Base-by-base conservation (phyloP, 495 filamentous ascomycete species). In the Neurospora sp. region DNA sequence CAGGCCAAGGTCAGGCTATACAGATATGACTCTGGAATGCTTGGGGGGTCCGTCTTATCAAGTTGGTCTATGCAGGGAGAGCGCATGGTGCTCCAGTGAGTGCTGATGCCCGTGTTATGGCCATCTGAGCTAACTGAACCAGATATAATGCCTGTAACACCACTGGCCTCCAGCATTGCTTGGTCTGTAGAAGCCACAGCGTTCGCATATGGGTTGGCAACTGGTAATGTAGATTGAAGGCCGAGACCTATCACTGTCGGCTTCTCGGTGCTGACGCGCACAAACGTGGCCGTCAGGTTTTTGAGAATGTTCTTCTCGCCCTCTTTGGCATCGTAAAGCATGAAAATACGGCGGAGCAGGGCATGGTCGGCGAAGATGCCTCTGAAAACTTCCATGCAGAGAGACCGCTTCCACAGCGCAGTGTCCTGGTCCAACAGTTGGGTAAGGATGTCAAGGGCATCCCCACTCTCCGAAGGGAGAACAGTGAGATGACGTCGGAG, bases 41-140 rank as follows among this genome's bases (percentile, higher is more conserved):
- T 71, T 4, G 95, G 93, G 5, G 96, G 87, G 40, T 98, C 95
- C 3, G 89, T 85, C 79, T 99, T 99, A 82, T 99, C 96, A 12
- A 98, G 88, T 69, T 97, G 91, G 72, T 99, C 96, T 45, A 98
- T 91, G 79, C 94, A 98, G 35, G 94, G 90, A 22, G 93, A 93
- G 71, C 93, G 86, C 76, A 96, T 88, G 27, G 91, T 86, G 83
- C 96, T 98, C 94, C 94, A 98, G 76, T 94, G 91, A 38, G 84
- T 88, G 80, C 93, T 97, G 76, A 99, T 93, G 7, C 93, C 96
- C 0, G 88, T 88, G 74, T 88, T 91, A 41, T 85, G 83, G 27
- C 90, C 89, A 44, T 87, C 88, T 5, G 88, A 84, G 14, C 87
- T 82, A n/a, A 93, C 91, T 39, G 91, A 87, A 53, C 91, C 88